These are phyloP conservation scores for Hyphodiscus hymeniophilus DNA, from an alignment of 495 filamentous ascomycete species.

Conservation along the genomic window DNA sequence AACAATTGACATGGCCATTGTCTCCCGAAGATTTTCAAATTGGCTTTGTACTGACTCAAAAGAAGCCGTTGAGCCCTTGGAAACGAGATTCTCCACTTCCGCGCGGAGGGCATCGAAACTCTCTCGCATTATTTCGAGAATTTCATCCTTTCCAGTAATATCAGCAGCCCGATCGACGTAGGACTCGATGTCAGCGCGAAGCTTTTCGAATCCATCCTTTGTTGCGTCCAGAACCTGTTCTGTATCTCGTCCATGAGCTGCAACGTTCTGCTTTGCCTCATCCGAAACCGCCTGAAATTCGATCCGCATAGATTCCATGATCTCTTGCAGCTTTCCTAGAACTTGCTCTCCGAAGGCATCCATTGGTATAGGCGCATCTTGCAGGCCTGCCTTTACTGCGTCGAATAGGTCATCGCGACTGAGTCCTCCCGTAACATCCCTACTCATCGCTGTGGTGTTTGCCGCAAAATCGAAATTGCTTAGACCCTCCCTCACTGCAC, in stretches of 20 bases:
- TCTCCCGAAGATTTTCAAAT: conserved; percentile 68
- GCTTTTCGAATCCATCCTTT: conserved; percentile 73
- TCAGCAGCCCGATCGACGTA: conserved; percentile 65
- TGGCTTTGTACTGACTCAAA: conserved; percentile 68
- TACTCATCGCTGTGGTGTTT: conserved; percentile 4
- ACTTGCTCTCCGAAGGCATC: conserved; percentile 54
- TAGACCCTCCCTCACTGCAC: conserved; percentile 46
- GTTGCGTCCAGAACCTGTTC: conserved; percentile 78
- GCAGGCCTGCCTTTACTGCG: conserved; percentile 53
- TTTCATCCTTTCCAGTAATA: conserved; percentile 63
- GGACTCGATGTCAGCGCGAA: conserved; percentile 72
- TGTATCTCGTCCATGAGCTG: conserved; percentile 65
- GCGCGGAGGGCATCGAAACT: conserved; percentile 65
- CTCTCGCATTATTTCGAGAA: conserved; percentile 63
- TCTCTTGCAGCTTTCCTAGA: conserved; percentile 62
- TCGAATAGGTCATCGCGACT: conserved; percentile 50
- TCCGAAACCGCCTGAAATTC: conserved; percentile 52
- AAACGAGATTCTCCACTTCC: conserved; percentile 52
- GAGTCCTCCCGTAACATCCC: conserved; percentile 6
- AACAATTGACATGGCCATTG: conserved; percentile 60
- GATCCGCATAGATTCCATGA: conserved; percentile 61
- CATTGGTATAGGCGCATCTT: conserved; percentile 41
- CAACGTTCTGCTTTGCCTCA: conserved; percentile 65
- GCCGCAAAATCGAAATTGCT: conserved; percentile 32
- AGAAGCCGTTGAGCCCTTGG: conserved; percentile 34